A percentile compares a stretch with the other conserved stretches of the same genome.
These are phyloP conservation scores for Thecamonas trahens DNA, from an alignment of 78 protist species.

Conservation along the genomic window DNA sequence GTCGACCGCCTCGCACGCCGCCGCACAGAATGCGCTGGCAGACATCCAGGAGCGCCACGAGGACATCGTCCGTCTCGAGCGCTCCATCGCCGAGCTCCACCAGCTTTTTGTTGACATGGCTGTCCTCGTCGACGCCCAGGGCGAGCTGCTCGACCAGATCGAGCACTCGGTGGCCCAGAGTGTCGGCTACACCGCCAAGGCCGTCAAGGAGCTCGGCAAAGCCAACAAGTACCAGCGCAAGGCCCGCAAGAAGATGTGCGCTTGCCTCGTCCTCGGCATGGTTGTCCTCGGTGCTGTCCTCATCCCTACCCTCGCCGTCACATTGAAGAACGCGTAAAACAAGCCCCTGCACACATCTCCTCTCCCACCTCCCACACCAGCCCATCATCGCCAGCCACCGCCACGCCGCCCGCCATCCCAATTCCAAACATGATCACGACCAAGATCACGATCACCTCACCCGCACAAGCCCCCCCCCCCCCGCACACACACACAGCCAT, in stretches of 20 bases:
- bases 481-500: too few relatives aligned
- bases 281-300: too few relatives aligned
- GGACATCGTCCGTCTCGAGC: slow-evolving; percentile 61
- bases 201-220: slow-evolving; percentile 54
- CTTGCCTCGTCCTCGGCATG: slow-evolving; percentile 26
- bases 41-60: slow-evolving; percentile 62
- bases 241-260: slow-evolving; percentile 42
- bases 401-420: too few relatives aligned
- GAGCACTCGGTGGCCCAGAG: slow-evolving; percentile 58
- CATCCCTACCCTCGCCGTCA: too few relatives aligned
- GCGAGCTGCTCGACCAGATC: slow-evolving; percentile 64
- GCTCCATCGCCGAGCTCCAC: slow-evolving; percentile 70
- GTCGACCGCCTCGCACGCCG: slow-evolving; percentile 19
- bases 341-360: too few relatives aligned
- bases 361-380: too few relatives aligned
- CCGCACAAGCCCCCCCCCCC: too few relatives aligned
- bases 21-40: slow-evolving; percentile 49
- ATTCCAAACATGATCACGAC: too few relatives aligned
- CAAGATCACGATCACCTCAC: too few relatives aligned
- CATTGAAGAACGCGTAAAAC: too few relatives aligned
- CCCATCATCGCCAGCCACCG: too few relatives aligned
- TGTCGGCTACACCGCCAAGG: slow-evolving; percentile 48
- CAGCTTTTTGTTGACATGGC: slow-evolving; percentile 75
- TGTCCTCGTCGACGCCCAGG: slow-evolving; percentile 61
- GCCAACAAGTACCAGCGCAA: slow-evolving; percentile 46